Base-by-base conservation (phyloP, 176 grass and related monocot species). In the Triticum turgidum region DNA sequence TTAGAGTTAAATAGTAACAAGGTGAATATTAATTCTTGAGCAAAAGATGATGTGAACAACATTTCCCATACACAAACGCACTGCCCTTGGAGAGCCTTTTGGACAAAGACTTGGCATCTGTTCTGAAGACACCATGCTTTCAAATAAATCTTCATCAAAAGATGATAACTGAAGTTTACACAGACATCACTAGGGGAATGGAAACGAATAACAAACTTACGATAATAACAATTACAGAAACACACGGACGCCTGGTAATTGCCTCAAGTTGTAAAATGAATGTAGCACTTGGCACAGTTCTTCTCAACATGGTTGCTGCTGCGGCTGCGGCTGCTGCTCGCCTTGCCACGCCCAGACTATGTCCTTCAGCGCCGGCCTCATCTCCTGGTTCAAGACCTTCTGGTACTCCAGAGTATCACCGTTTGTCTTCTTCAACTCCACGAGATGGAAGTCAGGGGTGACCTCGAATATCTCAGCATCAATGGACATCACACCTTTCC, bases 301-400 rank as follows among this genome's bases (percentile, higher is more conserved):
- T 35, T 38, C 67, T 87, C 61, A 91, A 49, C 68, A 80, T 2
- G 25, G 2, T 25, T 44, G 35, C 27, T 84, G 84, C 22, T 82
- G 87, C 35, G 35, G 88, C 29, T 84, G 76, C 35, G 49, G 83
- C 18, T 86, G 84, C 41, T 89, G 89, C 85, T 97, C 94, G 75
- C 92, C 90, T 85, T 99, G 97, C 97, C 97, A 99, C 54, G 92
- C 97, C 97, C 97, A 99, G 3, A 99, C 94, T 41, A 99, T 99
- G 65, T 97, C 94, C 35, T 93, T 97, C 2, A 99, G 71, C 33
- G 94, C 94, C 1, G 94, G 97, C 38, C 92, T 87, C 75, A 99
- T 90, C 13, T 93, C 92, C 88, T 97, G 85, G 59, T 97, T 99
- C 49, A 91, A 77, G 38, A 94, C 70, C 77, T 88, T 94, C 58